Conservation (phyloP, 1,284 basidiomycete species). For the Pseudozyma sp. region DNA sequence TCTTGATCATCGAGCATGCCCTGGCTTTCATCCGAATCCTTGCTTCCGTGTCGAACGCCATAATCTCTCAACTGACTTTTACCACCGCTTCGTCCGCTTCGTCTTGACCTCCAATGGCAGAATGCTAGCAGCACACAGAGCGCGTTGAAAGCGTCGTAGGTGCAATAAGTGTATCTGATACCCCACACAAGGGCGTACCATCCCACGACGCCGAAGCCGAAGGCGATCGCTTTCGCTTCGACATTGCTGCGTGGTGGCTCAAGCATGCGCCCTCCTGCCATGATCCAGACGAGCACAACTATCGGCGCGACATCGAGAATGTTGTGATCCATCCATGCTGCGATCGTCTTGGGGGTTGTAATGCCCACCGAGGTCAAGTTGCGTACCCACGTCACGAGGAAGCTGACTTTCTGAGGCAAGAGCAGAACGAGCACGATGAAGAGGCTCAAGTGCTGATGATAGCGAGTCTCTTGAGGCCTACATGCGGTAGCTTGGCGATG, state of each 20-base stretch:
- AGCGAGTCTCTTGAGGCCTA: constrained; percentile 70
- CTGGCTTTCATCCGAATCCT: constrained; percentile 26
- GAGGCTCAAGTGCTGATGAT: constrained; percentile 72
- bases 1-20: constrained; percentile 20
- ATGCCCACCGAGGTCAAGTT: constrained; percentile 72
- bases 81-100: constrained; percentile 16
- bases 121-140: constrained; percentile 24
- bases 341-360: constrained; percentile 61
- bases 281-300: constrained; percentile 72
- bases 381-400: constrained; percentile 88
- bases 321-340: constrained; percentile 75
- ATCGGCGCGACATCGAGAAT: constrained; percentile 78
- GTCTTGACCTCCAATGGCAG: constrained; percentile 41
- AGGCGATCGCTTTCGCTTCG: constrained; percentile 22
- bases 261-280: constrained; percentile 45
- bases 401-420: constrained; percentile 82
- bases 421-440: constrained; percentile 84
- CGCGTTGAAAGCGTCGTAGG: constrained; percentile 43
- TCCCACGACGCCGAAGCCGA: constrained; percentile 33
- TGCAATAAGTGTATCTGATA: constrained; percentile 48
- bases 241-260: constrained; percentile 22
- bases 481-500: not conserved
- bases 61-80: not conserved
- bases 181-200: constrained; percentile 49
- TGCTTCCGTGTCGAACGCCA: not conserved